Evolutionary conservation across 805 yeast species (phyloP), one percentile per base, ranked within the genome.

Genomic region (Citeromyces matritensis): DNA sequence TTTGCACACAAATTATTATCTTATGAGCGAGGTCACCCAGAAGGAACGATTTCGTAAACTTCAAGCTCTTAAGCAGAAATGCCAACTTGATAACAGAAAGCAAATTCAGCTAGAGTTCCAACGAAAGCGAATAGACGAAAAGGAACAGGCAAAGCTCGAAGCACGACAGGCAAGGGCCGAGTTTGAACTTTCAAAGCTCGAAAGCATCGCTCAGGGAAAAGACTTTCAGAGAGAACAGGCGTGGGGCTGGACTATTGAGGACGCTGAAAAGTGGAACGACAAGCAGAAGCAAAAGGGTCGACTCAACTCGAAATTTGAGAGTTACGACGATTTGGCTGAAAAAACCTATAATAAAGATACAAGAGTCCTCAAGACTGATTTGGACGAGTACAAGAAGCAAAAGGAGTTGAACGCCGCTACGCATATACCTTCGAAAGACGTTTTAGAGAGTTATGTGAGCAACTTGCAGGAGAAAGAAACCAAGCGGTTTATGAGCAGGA

Each of bases 211-310:
- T 9, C 43, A 42, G 9, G 67, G 65, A 1, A 59, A 55, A 26
- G 59, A 58, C 32, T 51, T 43, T 31, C 66, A 60, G 26, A 50
- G 70, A 15, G 44, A 51, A 33, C 55, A 60, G 33, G 67, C 61
- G 31, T 57, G 68, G 65, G 68, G 68, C 34, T 69, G 70, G 51
- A 64, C 80, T 0, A 63, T 76, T 4, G 79, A 71, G 33, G 81
- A 80, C 33, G 62, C 71, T 34, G 79, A 73, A 39, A 55, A 57
- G 33, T 78, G 85, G 85, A 66, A 72, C 15, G 52, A 43, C 19
- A 61, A 58, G 33, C 44, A 51, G 34, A 50, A 42, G 27, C 39
- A 41, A 30, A 53, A 49, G 32, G 39, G 41, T 26, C n/a, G n/a
- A n/a, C n/a, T n/a, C n/a, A 39, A 39, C 5, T 49, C 54, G 6